Conservation (phyloP, 768 basidiomycete genomes). For the Tephrocybe rancida region DNA sequence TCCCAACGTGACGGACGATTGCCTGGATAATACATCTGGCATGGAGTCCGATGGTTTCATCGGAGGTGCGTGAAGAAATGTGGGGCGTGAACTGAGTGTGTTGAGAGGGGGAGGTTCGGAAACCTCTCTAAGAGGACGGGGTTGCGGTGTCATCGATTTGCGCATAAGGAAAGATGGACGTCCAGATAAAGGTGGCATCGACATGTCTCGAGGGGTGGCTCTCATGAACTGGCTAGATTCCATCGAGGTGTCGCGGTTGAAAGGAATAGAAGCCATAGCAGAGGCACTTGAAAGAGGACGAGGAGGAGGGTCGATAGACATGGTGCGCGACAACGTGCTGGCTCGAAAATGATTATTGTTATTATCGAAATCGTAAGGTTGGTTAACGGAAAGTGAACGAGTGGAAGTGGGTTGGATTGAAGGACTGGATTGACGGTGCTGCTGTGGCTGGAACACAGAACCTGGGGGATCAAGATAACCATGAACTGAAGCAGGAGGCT, state of each 20-base stretch:
- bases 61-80: constrained; percentile 67
- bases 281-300: constrained; percentile 38
- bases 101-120: constrained; percentile 75
- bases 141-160: constrained; percentile 72
- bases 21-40: constrained; percentile 26
- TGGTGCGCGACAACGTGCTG: constrained; percentile 52
- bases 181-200: constrained; percentile 46
- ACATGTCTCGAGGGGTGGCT: constrained; percentile 38
- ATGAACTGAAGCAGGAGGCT: constrained; percentile 20
- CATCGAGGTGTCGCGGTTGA: constrained; percentile 42
- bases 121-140: constrained; percentile 43
- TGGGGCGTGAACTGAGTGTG: constrained; percentile 62
- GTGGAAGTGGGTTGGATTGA: constrained; percentile 16
- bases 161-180: constrained; percentile 65
- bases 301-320: constrained; percentile 71
- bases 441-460: constrained; percentile 39
- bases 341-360: constrained; percentile 32
- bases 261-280: constrained; percentile 43
- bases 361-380: constrained; percentile 32
- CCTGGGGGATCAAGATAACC: constrained; percentile 60
- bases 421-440: constrained; percentile 22
- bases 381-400: constrained; percentile 29
- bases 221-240: constrained; percentile 31
- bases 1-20: constrained; percentile 53
- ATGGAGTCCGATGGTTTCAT: constrained; percentile 27